Evolutionary conservation across 2,329 filamentous ascomycete genomes (phyloP).

Genomic region (Tolypocladium tropicale): DNA sequence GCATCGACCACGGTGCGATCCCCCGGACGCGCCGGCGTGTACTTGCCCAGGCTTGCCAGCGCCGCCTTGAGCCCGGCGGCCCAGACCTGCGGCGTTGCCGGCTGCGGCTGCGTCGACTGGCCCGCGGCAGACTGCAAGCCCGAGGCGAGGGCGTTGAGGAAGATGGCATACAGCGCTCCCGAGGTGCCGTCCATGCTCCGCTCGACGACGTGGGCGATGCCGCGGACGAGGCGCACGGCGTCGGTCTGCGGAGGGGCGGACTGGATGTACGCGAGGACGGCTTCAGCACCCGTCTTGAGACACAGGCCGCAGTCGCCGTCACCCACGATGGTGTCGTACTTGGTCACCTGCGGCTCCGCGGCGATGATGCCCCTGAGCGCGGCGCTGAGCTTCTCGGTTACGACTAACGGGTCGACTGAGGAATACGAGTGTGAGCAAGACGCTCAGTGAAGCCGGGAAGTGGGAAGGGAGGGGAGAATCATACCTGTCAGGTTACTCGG

Average conservation of each 20-base stretch:
- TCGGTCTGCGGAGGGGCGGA: neutral
- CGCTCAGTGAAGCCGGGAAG: neutral
- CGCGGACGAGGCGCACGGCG: neutral
- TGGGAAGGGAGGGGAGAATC: neutral
- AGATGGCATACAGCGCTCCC: constrained; percentile 38
- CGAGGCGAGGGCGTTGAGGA: constrained; percentile 56
- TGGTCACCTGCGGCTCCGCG: constrained; percentile 14
- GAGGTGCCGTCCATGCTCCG: constrained; percentile 54
- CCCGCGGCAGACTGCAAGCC: constrained; percentile 3
- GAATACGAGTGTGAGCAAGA: neutral
- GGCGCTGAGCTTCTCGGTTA: neutral
- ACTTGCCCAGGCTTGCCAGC: constrained; percentile 46
- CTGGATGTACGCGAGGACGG: constrained; percentile 20
- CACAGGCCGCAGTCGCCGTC: constrained; percentile 11
- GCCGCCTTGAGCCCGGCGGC: constrained; percentile 46
- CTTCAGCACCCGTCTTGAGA: constrained; percentile 29
- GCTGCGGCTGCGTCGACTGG: neutral
- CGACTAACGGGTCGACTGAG: constrained; percentile 4
- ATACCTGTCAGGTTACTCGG: constrained; percentile 7
- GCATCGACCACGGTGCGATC: constrained; percentile 67
- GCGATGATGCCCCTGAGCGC: constrained; percentile 13
- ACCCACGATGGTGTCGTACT: constrained; percentile 17
- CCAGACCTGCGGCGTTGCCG: constrained; percentile 13
- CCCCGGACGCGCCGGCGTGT: constrained; percentile 57
- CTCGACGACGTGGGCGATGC: constrained; percentile 48